These are phyloP conservation scores for Boeremia exigua DNA, from an alignment of 2,329 filamentous ascomycete species.

Conservation along the genomic window DNA sequence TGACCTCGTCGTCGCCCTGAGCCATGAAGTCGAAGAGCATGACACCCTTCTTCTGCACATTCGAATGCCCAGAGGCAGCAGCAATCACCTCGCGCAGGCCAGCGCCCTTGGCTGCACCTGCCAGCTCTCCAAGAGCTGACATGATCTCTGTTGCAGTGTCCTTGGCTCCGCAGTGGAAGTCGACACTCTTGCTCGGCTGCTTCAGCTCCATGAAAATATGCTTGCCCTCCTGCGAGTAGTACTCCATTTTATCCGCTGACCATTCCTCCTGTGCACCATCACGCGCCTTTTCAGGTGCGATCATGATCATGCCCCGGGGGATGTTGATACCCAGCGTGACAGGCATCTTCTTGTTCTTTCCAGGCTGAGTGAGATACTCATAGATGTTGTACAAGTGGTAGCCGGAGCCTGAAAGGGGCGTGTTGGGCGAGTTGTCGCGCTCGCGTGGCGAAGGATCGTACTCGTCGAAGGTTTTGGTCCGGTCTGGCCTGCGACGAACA, in stretches of 20 bases:
- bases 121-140: conserved; percentile 82
- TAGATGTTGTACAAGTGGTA: conserved; percentile 97
- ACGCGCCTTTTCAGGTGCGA: conserved; percentile 82
- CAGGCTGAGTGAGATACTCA: conserved; percentile 96
- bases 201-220: conserved; percentile 96
- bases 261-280: conserved; percentile 90
- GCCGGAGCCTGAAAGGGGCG: conserved; percentile 69
- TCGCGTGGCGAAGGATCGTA: conserved; percentile 51
- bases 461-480: conserved; percentile 47
- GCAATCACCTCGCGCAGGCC: conserved; percentile 84
- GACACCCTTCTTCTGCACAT: conserved; percentile 77
- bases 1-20: conserved; percentile 95
- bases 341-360: conserved; percentile 97
- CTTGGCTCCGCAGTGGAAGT: conserved; percentile 96
- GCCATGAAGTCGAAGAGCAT: conserved; percentile 97
- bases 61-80: conserved; percentile 69
- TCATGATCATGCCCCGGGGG: conserved; percentile 84
- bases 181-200: conserved; percentile 88
- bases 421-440: conserved; percentile 48
- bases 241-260: conserved; percentile 93
- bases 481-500: conserved; percentile 41
- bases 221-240: conserved; percentile 97
- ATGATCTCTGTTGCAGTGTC: conserved; percentile 97
- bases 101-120: conserved; percentile 83
- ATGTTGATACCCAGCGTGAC: conserved; percentile 96